Conservation (phyloP, 257 asterid species). For the Solanum infundibuliforme region DNA sequence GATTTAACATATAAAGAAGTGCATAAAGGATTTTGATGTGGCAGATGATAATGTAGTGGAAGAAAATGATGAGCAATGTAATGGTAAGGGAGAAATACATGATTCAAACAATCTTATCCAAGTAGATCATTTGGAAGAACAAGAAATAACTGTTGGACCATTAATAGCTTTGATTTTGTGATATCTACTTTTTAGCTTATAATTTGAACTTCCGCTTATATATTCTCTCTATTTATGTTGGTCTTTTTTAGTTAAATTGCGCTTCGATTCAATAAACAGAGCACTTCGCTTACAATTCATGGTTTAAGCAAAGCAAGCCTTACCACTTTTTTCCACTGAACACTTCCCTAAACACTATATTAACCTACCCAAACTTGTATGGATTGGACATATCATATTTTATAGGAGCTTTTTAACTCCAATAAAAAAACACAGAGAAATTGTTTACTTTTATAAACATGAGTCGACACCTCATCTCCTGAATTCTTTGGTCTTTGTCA, state of each 20-base stretch:
- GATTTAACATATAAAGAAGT: background rate
- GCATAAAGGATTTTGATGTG: background rate
- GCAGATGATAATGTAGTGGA: background rate
- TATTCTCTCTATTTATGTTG: too few relatives aligned
- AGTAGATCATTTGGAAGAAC: background rate
- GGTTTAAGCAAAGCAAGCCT: background rate
- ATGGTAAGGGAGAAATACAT: background rate
- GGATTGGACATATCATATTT: background rate
- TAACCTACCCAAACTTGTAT: background rate
- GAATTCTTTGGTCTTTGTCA: background rate
- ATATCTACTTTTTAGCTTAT: background rate
- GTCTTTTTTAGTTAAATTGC: background rate
- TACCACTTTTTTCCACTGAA: background rate
- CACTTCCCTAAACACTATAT: background rate
- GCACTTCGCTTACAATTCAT: background rate
- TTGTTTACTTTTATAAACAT: background rate
- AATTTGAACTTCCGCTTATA: background rate
- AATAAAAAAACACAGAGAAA: background rate
- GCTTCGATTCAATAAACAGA: too few relatives aligned
- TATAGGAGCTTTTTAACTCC: background rate
- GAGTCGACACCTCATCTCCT: background rate
- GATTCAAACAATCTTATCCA: background rate
- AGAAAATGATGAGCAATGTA: background rate
- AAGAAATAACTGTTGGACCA: background rate
- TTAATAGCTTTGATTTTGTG: background rate